A percentile compares a stretch with the other conserved stretches of the same genome.
These are phyloP conservation scores for Globisporangium middletonii DNA, from an alignment of 352 stramenopile genomes.

Conservation along the genomic window DNA sequence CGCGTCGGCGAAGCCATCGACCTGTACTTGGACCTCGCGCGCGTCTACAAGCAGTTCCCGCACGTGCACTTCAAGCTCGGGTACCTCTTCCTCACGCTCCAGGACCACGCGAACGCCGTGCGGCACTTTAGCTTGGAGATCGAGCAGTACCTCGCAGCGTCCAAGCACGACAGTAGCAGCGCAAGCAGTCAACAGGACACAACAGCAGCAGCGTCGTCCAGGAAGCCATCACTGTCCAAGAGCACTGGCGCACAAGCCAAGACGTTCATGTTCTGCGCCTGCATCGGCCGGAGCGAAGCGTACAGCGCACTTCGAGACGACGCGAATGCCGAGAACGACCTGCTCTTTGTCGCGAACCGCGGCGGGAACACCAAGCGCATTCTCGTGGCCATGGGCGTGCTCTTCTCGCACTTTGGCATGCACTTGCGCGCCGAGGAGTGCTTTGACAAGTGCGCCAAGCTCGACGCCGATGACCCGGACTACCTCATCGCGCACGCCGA, in stretches of 20 bases:
- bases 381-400: constrained; percentile 39
- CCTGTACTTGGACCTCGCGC: constrained; percentile 35
- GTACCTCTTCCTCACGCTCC: constrained; percentile 29
- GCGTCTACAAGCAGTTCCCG: constrained; percentile 26
- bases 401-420: constrained; percentile 52
- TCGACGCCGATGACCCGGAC: constrained; percentile 25
- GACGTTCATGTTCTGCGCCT: constrained; percentile 37
- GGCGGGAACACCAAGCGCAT: constrained; percentile 21
- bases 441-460: constrained; percentile 28
- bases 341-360: constrained; percentile 31
- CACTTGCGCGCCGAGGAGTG: constrained; percentile 40
- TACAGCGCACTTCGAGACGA: constrained; percentile 17
- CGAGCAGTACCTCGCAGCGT: constrained; percentile 13
- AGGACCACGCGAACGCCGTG: constrained; percentile 24
- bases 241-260: constrained; percentile 13
- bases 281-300: constrained; percentile 34
- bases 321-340: constrained; percentile 29
- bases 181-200: not conserved
- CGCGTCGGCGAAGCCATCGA: constrained; percentile 40
- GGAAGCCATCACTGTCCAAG: not conserved
- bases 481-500: constrained; percentile 49
- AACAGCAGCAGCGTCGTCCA: not conserved
- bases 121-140: constrained; percentile 41
- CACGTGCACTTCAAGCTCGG: constrained; percentile 59
- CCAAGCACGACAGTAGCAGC: not conserved